phyloP scores from a whole-genome alignment of 352 stramenopile species.

The Bremia lactucae region DNA sequence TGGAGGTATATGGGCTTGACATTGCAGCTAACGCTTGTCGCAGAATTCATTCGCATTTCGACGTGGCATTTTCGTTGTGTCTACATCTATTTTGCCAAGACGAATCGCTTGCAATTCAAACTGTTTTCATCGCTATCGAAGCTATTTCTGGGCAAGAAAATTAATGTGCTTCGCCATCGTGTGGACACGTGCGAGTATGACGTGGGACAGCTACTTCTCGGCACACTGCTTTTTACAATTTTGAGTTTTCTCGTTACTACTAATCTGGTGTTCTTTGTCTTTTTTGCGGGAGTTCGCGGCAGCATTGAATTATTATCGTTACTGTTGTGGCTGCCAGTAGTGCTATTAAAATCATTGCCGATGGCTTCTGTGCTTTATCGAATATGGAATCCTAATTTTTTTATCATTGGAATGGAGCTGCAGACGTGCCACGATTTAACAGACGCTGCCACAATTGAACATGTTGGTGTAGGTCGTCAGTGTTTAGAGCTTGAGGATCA shows the following conservation, averaged over 20 bases:
- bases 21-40: constrained; percentile 53
- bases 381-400: constrained; percentile 23
- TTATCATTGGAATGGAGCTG: constrained; percentile 26
- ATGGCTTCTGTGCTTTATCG: constrained; percentile 38
- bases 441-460: constrained; percentile 2
- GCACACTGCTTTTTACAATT: constrained; percentile 89
- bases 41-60: constrained; percentile 60
- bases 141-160: constrained; percentile 91
- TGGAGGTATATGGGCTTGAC: constrained; percentile 43
- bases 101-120: constrained; percentile 73
- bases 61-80: constrained; percentile 85
- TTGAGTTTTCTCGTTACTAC: constrained; percentile 90
- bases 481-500: constrained; percentile 10
- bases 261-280: constrained; percentile 89
- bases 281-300: constrained; percentile 78
- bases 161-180: constrained; percentile 86
- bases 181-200: constrained; percentile 93
- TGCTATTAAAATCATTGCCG: constrained; percentile 35
- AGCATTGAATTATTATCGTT: constrained; percentile 27
- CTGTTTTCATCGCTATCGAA: constrained; percentile 84
- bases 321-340: constrained; percentile 45
- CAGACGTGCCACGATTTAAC: constrained; percentile 4
- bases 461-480: constrained; percentile 14
- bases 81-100: constrained; percentile 76
- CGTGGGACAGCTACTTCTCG: constrained; percentile 80